phyloP scores from a whole-genome alignment of 257 asterid species.

The Solanum pimpinellifolium region DNA sequence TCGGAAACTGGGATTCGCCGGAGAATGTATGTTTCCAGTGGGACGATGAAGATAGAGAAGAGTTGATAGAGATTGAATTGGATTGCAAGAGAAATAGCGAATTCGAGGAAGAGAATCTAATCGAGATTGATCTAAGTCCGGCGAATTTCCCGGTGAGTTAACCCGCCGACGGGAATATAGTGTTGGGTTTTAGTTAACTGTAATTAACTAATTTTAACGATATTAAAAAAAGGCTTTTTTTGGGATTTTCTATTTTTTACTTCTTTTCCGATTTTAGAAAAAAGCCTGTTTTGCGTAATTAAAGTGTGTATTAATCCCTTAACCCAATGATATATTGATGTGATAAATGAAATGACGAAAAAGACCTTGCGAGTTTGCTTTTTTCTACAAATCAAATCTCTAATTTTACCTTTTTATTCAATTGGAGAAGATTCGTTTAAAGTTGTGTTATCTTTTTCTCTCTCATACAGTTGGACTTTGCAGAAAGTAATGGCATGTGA shows the following conservation, averaged over 20 bases:
- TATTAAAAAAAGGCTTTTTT: not conserved
- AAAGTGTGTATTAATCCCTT: not conserved
- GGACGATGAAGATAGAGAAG: slow-evolving; percentile 60
- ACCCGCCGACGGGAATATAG: not conserved
- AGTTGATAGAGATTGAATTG: slow-evolving; percentile 66
- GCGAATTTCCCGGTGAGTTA: slow-evolving; percentile 4
- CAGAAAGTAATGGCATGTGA: not conserved
- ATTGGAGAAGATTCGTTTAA: not conserved
- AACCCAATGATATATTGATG: not conserved
- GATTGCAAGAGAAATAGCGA: slow-evolving; percentile 27
- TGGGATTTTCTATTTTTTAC: not conserved
- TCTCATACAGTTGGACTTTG: not conserved
- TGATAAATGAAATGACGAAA: not conserved
- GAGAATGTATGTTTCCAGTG: slow-evolving; percentile 31
- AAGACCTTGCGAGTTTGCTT: not conserved
- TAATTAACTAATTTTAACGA: not conserved
- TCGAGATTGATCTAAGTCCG: slow-evolving; percentile 69
- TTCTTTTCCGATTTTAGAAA: not conserved
- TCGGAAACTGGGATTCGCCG: slow-evolving; percentile 32
- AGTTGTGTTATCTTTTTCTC: not conserved
- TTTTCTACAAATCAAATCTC: not conserved
- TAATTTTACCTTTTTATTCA: not conserved
- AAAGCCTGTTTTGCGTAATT: not conserved
- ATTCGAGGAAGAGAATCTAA: slow-evolving; percentile 69
- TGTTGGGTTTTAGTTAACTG: not conserved